Evolutionary conservation across 2,329 filamentous ascomycete species (phyloP).

Genomic region (Penicillium sp.): DNA sequence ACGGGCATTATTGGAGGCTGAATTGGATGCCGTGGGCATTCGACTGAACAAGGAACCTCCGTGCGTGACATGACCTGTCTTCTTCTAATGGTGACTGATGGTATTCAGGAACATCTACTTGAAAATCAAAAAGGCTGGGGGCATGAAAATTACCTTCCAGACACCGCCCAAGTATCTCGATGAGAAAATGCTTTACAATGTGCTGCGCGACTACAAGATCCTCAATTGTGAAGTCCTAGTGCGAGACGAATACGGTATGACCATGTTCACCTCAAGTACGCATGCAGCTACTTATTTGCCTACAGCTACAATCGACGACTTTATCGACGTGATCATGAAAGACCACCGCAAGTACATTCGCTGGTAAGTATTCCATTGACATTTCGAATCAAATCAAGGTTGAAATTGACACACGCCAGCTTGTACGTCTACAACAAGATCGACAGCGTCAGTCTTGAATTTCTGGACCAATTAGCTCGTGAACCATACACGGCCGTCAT

Average conservation of each 20-base stretch:
- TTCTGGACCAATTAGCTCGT: slow-evolving; percentile 82
- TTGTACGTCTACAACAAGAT: slow-evolving; percentile 99
- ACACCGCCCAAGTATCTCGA: slow-evolving; percentile 82
- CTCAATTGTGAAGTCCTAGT: slow-evolving; percentile 95
- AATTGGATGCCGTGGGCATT: slow-evolving; percentile 92
- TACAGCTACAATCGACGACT: slow-evolving; percentile 87
- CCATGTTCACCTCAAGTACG: slow-evolving; percentile 5
- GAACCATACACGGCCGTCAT: slow-evolving; percentile 95
- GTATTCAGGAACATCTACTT: slow-evolving; percentile 80
- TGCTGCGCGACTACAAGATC: slow-evolving; percentile 96
- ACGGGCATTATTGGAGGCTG: slow-evolving; percentile 77
- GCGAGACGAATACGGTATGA: slow-evolving; percentile 74
- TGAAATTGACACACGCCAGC: slow-evolving; percentile 34
- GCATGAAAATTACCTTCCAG: slow-evolving; percentile 98
- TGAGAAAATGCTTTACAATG: slow-evolving; percentile 97
- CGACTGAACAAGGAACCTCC: slow-evolving; percentile 85
- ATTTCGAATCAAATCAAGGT: background rate
- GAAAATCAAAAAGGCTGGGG: slow-evolving; percentile 89
- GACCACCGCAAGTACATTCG: slow-evolving; percentile 96
- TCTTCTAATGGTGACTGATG: background rate
- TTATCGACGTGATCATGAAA: slow-evolving; percentile 99
- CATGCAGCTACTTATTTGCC: slow-evolving; percentile 1
- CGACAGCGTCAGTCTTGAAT: slow-evolving; percentile 87
- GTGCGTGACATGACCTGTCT: slow-evolving; percentile 45
- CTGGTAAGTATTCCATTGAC: slow-evolving; percentile 46